phyloP scores from a whole-genome alignment of 2,329 filamentous ascomycete genomes.

The Paracoccidioides lutzii region DNA sequence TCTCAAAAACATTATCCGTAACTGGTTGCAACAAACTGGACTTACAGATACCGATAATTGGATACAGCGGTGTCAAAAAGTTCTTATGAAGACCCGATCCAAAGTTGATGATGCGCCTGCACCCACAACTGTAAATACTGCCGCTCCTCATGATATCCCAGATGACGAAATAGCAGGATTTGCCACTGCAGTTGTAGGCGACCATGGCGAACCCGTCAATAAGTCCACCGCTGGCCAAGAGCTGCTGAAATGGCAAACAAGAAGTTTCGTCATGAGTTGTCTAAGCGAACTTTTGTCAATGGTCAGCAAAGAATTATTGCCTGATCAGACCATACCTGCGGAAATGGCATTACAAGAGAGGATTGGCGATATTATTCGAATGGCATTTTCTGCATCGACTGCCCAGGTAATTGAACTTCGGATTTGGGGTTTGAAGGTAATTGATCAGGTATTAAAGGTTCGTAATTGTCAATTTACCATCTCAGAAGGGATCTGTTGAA shows the following conservation, averaged over 20 bases:
- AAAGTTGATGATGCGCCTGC: constrained; percentile 41
- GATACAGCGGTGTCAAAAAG: constrained; percentile 77
- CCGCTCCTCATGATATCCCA: constrained; percentile 58
- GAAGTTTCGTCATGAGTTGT: constrained; percentile 84
- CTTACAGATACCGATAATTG: constrained; percentile 67
- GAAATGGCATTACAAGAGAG: constrained; percentile 67
- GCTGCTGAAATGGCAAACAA: constrained; percentile 85
- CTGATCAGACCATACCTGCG: constrained; percentile 65
- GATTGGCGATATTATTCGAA: constrained; percentile 84
- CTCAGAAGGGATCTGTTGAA: background rate
- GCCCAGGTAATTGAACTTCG: constrained; percentile 81
- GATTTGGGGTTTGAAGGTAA: constrained; percentile 83
- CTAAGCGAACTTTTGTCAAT: constrained; percentile 70
- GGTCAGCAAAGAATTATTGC: constrained; percentile 63
- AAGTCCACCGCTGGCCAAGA: constrained; percentile 57
- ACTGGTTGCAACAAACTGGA: constrained; percentile 87
- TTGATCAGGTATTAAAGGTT: constrained; percentile 75
- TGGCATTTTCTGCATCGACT: constrained; percentile 95
- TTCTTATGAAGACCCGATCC: constrained; percentile 74
- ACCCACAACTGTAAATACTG: constrained; percentile 25
- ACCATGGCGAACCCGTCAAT: constrained; percentile 43
- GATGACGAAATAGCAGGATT: constrained; percentile 97
- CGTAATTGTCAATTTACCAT: background rate
- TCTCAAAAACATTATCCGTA: constrained; percentile 74
- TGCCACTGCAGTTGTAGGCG: constrained; percentile 56